Evolutionary conservation across 257 asterid species (phyloP).

Genomic region (Asclepias syriaca): DNA sequence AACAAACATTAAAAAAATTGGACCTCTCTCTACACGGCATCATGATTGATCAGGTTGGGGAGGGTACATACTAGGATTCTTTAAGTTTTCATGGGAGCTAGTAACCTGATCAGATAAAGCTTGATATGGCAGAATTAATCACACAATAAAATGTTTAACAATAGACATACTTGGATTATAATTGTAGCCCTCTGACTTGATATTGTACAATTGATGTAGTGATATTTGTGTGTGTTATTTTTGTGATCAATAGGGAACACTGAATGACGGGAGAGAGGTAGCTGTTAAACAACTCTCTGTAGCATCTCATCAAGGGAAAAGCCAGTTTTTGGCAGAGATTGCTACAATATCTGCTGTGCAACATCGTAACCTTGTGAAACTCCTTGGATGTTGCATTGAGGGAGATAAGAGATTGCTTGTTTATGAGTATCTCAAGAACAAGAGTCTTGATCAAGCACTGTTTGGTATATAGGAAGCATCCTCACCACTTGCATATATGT

Average conservation of each 20-base stretch:
- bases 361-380: constrained; percentile 80
- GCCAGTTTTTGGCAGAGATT: constrained; percentile 82
- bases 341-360: constrained; percentile 93
- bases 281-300: constrained; percentile 82
- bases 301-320: constrained; percentile 80
- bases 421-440: constrained; percentile 75
- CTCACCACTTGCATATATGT: background rate
- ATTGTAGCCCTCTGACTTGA: background rate
- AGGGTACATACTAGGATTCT: background rate
- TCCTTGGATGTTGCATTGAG: constrained; percentile 82
- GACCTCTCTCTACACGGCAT: background rate
- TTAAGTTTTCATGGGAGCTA: background rate
- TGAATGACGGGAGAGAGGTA: constrained; percentile 61
- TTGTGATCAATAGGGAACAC: constrained; percentile 52
- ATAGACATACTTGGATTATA: background rate
- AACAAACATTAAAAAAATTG: background rate
- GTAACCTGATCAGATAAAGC: background rate
- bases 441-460: constrained; percentile 65
- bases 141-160: background rate
- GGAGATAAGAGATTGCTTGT: constrained; percentile 67
- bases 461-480: constrained; percentile 36
- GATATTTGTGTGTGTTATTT: background rate
- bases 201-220: background rate
- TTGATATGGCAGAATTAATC: background rate
- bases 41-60: background rate